Evolutionary conservation across 202 grass and related monocot species (phyloP).

Genomic region (Setaria viridis): DNA sequence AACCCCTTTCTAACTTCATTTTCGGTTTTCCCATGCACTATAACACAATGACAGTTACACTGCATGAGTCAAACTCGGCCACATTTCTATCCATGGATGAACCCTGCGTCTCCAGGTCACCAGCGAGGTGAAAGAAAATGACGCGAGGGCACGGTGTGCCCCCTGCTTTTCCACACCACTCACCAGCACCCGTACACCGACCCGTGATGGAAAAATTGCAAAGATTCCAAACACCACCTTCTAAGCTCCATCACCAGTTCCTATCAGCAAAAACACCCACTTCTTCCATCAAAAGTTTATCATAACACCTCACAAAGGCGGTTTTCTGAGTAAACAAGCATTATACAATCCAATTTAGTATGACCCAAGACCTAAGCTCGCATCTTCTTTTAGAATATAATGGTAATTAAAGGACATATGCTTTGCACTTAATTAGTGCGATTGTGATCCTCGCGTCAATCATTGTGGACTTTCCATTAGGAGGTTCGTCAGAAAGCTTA

Average conservation of each 20-base stretch:
- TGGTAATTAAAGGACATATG: not conserved
- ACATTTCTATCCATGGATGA: slow-evolving; percentile 1
- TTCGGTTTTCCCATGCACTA: not conserved
- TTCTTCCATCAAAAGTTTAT: slow-evolving; percentile 19
- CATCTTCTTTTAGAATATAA: not conserved
- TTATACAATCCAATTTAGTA: slow-evolving; percentile 23
- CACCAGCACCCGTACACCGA: not conserved
- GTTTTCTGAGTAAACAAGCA: slow-evolving; percentile 25
- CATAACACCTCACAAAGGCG: slow-evolving; percentile 29
- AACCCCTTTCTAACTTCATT: not conserved
- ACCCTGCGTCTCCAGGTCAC: slow-evolving; percentile 12
- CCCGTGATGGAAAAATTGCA: not conserved
- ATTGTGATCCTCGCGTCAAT: slow-evolving; percentile 21
- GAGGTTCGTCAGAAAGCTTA: not conserved
- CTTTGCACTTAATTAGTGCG: not conserved
- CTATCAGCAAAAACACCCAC: slow-evolving; percentile 23
- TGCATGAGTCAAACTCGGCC: slow-evolving; percentile 24
- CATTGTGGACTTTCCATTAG: not conserved
- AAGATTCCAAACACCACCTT: slow-evolving; percentile 52
- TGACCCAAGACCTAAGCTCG: slow-evolving; percentile 33
- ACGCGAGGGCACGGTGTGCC: not conserved
- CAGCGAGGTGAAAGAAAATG: slow-evolving; percentile 36
- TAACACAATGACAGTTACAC: not conserved
- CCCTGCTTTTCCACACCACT: not conserved
- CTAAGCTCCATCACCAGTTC: not conserved